These are phyloP conservation scores for Colletotrichum karsti DNA, from an alignment of 2,329 filamentous ascomycete genomes.

Conservation along the genomic window DNA sequence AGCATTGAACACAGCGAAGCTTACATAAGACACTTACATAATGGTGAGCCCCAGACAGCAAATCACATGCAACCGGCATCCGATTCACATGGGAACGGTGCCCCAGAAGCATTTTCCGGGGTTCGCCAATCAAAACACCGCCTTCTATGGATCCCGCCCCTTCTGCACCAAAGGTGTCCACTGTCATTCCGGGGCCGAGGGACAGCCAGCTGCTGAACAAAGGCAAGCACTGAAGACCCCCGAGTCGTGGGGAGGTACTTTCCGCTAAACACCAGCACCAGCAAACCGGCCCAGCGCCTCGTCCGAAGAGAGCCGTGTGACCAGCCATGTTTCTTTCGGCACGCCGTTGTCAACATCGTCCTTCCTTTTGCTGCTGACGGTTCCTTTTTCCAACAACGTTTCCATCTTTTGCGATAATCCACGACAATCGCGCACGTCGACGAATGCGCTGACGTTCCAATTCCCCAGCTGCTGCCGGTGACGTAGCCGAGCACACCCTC, in stretches of 20 bases:
- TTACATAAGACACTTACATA: not conserved
- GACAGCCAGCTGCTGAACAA: slow-evolving; percentile 9
- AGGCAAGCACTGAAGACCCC: not conserved
- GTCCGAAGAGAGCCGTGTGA: slow-evolving; percentile 24
- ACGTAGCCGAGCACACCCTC: slow-evolving; percentile 13
- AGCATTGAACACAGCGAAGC: too few species aligned
- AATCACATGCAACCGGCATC: slow-evolving; percentile 26
- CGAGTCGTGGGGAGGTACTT: slow-evolving; percentile 11
- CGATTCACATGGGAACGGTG: slow-evolving; percentile 27
- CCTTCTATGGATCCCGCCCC: not conserved
- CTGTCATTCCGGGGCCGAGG: slow-evolving; percentile 26
- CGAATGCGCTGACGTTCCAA: slow-evolving; percentile 11
- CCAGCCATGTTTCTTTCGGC: slow-evolving; percentile 1
- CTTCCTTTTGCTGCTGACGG: not conserved
- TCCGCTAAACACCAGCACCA: not conserved
- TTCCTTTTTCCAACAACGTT: not conserved
- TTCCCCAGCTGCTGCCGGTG: slow-evolving; percentile 1
- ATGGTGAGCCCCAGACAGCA: not conserved
- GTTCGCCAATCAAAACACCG: slow-evolving; percentile 18
- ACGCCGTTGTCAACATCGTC: not conserved
- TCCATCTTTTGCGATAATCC: not conserved
- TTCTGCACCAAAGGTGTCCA: slow-evolving; percentile 6
- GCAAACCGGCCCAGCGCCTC: slow-evolving; percentile 11
- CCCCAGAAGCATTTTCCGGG: slow-evolving; percentile 22
- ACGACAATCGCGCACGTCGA: not conserved